Evolutionary conservation across 2,329 filamentous ascomycete species (phyloP), one percentile per base, ranked within the genome.

Genomic region (Colletotrichum euphorbiae): DNA sequence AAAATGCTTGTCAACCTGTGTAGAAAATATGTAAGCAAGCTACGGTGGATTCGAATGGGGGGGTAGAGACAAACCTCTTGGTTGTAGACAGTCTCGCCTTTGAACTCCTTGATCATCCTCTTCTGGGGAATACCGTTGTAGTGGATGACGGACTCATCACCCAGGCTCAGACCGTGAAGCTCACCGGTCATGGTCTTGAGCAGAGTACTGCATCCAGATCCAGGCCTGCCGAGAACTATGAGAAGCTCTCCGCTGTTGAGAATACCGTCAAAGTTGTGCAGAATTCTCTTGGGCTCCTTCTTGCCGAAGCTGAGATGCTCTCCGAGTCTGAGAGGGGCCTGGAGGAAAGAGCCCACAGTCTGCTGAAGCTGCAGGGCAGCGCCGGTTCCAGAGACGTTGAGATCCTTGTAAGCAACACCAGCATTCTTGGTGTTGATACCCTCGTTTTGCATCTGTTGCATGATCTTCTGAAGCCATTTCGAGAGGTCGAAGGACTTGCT

Each of bases 71-170:
- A 1, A 65, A 80, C 88, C 79, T 95, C 92, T 13, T 93, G 90
- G 72, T 93, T 93, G 76, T 95, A 94, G 12, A 93, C 82, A 1
- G 90, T 84, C 77, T 89, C 89, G 45, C 89, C 89, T 67, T 87
- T 85, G 73, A 90, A 91, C 72, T 90, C 83, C 67, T 83, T 83
- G 55, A 81, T 80, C 83, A 90, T 89, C 62, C 81, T 76, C 64
- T 80, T 75, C 69, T 83, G 82, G 0, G 82, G 75, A n/a, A 86
- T 85, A 19, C 89, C 90, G 61, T 90, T 86, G 76, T 91, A 92
- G 73, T 90, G 85, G 21, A 92, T 82, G 0, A 74, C 73, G 0
- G 87, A 85, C 1, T 80, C 65, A 0, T 84, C 74, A 24, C 84
- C 85, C 3, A 90, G 72, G 11, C 82, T 77, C 19, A 91, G 78